phyloP scores from a whole-genome alignment of 257 asterid species.

The Eucommia ulmoides region DNA sequence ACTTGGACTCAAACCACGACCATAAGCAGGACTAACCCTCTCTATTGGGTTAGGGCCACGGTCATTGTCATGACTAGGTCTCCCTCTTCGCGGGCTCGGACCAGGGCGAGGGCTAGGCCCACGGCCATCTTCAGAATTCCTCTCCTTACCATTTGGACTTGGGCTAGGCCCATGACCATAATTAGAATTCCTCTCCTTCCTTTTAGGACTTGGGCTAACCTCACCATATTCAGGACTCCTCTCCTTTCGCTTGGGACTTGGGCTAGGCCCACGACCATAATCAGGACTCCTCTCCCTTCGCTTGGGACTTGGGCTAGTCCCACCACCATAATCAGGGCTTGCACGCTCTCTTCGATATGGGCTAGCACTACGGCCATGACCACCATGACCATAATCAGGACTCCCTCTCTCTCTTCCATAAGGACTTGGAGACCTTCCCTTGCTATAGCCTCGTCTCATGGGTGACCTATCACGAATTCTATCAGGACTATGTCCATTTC shows the following conservation, averaged over 20 bases:
- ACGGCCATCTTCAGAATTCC: too few relatives aligned
- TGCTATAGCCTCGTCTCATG: slow-evolving; percentile 29
- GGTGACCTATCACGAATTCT: slow-evolving; percentile 37
- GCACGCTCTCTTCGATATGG: background rate
- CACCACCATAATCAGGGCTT: too few relatives aligned
- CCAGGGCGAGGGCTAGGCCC: too few relatives aligned
- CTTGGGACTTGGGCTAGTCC: background rate
- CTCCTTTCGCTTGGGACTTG: background rate
- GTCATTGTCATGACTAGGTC: too few relatives aligned
- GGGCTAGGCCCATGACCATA: slow-evolving; percentile 20
- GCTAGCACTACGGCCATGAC: background rate
- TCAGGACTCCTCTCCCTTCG: slow-evolving; percentile 20
- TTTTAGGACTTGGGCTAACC: too few relatives aligned
- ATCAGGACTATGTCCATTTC: slow-evolving; percentile 23
- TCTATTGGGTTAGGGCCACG: too few relatives aligned
- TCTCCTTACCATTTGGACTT: too few relatives aligned
- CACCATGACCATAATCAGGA: background rate
- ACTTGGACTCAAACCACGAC: too few relatives aligned
- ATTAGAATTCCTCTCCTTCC: slow-evolving; percentile 8
- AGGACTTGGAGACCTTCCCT: slow-evolving; percentile 30
- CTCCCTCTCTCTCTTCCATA: background rate
- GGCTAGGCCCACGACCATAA: slow-evolving; percentile 14
- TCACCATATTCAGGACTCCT: background rate
- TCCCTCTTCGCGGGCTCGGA: too few relatives aligned
- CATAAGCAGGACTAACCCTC: too few relatives aligned